Evolutionary conservation across 164 flowering plant genomes (phyloP).

Genomic region (Echeveria elegans): DNA sequence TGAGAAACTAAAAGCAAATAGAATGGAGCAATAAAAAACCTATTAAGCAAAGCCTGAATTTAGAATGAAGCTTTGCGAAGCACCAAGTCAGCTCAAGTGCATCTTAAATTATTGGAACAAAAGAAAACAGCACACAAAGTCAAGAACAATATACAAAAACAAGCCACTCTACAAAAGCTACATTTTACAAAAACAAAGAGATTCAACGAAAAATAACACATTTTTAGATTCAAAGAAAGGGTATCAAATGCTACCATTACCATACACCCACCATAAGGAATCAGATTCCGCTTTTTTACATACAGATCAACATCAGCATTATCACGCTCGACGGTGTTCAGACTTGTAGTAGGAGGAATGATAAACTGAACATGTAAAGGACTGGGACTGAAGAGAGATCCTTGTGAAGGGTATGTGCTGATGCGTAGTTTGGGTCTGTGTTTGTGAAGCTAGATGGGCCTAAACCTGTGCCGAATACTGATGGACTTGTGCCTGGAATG

Average conservation of each 20-base stretch:
- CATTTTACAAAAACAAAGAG: neutral
- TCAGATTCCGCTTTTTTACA: neutral
- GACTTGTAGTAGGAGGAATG: neutral
- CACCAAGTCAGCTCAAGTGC: no score
- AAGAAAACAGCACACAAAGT: neutral
- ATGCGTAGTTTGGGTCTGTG: neutral
- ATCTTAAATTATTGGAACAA: no score
- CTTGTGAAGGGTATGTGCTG: neutral
- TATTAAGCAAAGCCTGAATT: no score
- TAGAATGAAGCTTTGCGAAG: no score
- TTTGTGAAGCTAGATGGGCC: slow-evolving; percentile 1
- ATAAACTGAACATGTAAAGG: neutral
- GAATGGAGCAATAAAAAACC: no score
- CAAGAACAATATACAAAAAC: slow-evolving; percentile 1
- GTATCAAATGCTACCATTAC: neutral
- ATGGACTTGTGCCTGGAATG: slow-evolving; percentile 1
- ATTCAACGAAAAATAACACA: neutral
- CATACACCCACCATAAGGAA: slow-evolving; percentile 3
- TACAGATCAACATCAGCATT: neutral
- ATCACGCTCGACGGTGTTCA: neutral
- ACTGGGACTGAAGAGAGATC: neutral
- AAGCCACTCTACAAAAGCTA: neutral
- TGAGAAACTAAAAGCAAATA: no score
- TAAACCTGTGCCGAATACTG: slow-evolving; percentile 1
- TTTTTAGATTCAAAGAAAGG: neutral